A percentile compares a stretch with the other conserved stretches of the same genome.
phyloP scores from a whole-genome alignment of 805 yeast species.

The Lachancea sp. region DNA sequence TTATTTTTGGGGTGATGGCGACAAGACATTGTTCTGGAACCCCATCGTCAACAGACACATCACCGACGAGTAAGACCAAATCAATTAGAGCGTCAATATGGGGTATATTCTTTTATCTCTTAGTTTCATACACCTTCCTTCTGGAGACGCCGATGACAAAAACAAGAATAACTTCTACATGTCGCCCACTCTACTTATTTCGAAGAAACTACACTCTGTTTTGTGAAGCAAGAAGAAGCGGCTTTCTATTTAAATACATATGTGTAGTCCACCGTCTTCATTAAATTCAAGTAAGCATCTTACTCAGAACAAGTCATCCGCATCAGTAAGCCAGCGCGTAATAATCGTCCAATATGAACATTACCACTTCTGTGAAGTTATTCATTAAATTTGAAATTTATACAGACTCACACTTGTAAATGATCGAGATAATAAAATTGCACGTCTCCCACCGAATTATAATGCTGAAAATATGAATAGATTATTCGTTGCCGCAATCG shows the following conservation, averaged over 20 bases:
- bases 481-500: slow-evolving; percentile 97
- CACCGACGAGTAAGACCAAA: slow-evolving; percentile 32
- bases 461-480: slow-evolving; percentile 76
- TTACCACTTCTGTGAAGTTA: slow-evolving; percentile 1
- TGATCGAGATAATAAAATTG: slow-evolving; percentile 3
- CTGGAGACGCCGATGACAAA: not conserved
- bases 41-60: slow-evolving; percentile 84
- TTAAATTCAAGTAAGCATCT: not conserved
- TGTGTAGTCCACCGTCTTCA: not conserved
- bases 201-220: not conserved
- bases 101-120: too few relatives aligned
- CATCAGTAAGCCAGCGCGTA: too few relatives aligned
- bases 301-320: too few relatives aligned
- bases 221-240: not conserved
- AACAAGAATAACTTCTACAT: not conserved
- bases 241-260: not conserved
- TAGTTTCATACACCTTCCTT: not conserved
- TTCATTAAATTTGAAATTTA: slow-evolving; percentile 4
- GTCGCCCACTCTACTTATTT: not conserved
- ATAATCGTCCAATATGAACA: not conserved
- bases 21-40: slow-evolving; percentile 96
- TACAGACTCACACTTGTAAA: slow-evolving; percentile 6
- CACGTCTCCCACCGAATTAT: slow-evolving; percentile 27
- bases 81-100: too few relatives aligned
- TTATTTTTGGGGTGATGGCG: slow-evolving; percentile 99